A percentile compares a stretch with the other conserved stretches of the same genome.
phyloP scores from a whole-genome alignment of 1,284 basidiomycete genomes.

The Sparassis latifolia region DNA sequence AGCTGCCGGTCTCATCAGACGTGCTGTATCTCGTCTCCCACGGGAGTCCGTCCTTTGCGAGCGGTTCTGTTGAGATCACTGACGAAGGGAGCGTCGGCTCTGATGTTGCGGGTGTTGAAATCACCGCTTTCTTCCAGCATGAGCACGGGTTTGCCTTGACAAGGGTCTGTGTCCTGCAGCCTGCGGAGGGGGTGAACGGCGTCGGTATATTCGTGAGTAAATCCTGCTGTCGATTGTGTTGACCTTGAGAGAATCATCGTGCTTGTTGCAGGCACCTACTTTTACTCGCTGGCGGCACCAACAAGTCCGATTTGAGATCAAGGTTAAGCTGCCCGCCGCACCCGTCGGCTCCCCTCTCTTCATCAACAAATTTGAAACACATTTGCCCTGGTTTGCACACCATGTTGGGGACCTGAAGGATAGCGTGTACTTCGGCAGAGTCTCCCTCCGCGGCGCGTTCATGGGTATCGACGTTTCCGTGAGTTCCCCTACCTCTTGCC shows the following conservation, averaged over 20 bases:
- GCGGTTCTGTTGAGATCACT: conserved; percentile 18
- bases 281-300: background rate
- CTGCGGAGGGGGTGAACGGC: conserved; percentile 14
- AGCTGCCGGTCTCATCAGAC: conserved; percentile 20
- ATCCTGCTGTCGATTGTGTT: background rate
- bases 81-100: conserved; percentile 9
- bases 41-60: conserved; percentile 13
- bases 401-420: conserved; percentile 13
- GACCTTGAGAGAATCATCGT: too few relatives aligned
- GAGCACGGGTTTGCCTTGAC: conserved; percentile 13
- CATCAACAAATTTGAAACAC: conserved; percentile 16
- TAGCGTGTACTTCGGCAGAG: conserved; percentile 11
- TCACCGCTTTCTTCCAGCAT: conserved; percentile 13
- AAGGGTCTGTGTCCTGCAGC: conserved; percentile 16
- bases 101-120: conserved; percentile 15
- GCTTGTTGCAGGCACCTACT: conserved; percentile 4
- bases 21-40: conserved; percentile 20
- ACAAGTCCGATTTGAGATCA: conserved; percentile 12
- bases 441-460: conserved; percentile 4
- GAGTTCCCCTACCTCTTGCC: too few relatives aligned
- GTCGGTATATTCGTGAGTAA: conserved; percentile 22
- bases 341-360: conserved; percentile 1
- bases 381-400: conserved; percentile 18
- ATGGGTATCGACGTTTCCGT: conserved; percentile 10
- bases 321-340: conserved; percentile 16